Evolutionary conservation across 805 yeast species (phyloP).

Genomic region (Saturnispora mendoncae): DNA sequence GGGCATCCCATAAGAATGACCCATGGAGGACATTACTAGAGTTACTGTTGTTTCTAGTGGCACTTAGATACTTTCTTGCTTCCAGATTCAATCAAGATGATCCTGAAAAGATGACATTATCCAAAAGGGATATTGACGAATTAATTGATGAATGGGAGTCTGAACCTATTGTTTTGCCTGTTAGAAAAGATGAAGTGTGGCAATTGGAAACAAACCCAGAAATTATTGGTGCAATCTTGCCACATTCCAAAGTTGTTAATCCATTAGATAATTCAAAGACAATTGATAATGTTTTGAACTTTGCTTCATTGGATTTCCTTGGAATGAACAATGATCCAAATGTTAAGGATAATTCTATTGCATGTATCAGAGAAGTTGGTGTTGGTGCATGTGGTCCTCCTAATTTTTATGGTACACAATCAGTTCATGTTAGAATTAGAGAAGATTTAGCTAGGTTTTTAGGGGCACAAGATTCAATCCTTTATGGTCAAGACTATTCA

Average conservation of each 20-base stretch:
- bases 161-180: slow-evolving; percentile 60
- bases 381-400: slow-evolving; percentile 99
- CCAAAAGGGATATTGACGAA: slow-evolving; percentile 63
- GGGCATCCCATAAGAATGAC: slow-evolving; percentile 84
- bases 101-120: slow-evolving; percentile 55
- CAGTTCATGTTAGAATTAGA: slow-evolving; percentile 75
- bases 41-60: slow-evolving; percentile 65
- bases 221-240: slow-evolving; percentile 42
- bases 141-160: slow-evolving; percentile 90
- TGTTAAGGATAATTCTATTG: slow-evolving; percentile 46
- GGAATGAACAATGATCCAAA: slow-evolving; percentile 43
- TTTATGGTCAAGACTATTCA: slow-evolving; percentile 89
- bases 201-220: slow-evolving; percentile 56
- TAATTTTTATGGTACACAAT: slow-evolving; percentile 93
- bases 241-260: slow-evolving; percentile 27
- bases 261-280: slow-evolving; percentile 20
- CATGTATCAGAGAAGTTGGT: slow-evolving; percentile 61
- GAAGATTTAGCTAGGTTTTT: slow-evolving; percentile 66
- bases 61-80: slow-evolving; percentile 72
- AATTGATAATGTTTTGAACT: slow-evolving; percentile 42
- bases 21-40: slow-evolving; percentile 86
- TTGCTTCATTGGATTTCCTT: slow-evolving; percentile 66
- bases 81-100: slow-evolving; percentile 70
- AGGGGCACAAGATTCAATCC: slow-evolving; percentile 67
- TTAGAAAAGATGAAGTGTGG: slow-evolving; percentile 49